These are phyloP conservation scores for Eimeria falciformis DNA, from an alignment of 169 alveolate genomes.

Conservation along the genomic window DNA sequence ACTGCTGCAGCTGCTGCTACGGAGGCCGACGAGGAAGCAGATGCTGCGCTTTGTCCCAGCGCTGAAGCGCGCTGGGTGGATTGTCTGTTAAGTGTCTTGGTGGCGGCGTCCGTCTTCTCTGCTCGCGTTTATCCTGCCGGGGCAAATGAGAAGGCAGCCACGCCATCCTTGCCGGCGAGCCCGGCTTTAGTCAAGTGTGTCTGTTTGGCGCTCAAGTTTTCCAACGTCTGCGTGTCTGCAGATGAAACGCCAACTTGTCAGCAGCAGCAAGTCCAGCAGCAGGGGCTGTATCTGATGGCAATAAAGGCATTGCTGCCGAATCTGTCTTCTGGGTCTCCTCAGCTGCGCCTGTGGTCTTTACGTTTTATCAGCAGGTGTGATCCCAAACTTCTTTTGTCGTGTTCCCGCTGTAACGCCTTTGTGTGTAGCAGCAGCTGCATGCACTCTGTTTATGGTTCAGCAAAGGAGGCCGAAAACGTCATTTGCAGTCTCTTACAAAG, in stretches of 20 bases:
- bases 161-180: not conserved
- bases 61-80: conserved; percentile 44
- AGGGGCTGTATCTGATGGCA: conserved; percentile 35
- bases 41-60: not conserved
- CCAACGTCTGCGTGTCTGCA: not conserved
- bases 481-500: conserved; percentile 32
- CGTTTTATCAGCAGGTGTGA: conserved; percentile 57
- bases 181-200: conserved; percentile 51
- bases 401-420: conserved; percentile 13
- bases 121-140: not conserved
- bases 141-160: not conserved
- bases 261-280: conserved; percentile 23
- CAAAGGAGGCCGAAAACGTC: not conserved
- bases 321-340: conserved; percentile 51
- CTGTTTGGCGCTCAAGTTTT: conserved; percentile 6
- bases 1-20: not conserved
- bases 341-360: conserved; percentile 54
- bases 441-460: not conserved
- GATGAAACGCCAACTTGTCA: not conserved
- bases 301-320: conserved; percentile 45
- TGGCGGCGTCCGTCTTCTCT: conserved; percentile 6
- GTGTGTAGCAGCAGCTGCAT: conserved; percentile 8
- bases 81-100: not conserved
- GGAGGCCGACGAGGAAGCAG: not conserved
- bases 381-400: conserved; percentile 5